phyloP scores from a whole-genome alignment of 805 yeast species.

The Hanseniaspora guilliermondii region DNA sequence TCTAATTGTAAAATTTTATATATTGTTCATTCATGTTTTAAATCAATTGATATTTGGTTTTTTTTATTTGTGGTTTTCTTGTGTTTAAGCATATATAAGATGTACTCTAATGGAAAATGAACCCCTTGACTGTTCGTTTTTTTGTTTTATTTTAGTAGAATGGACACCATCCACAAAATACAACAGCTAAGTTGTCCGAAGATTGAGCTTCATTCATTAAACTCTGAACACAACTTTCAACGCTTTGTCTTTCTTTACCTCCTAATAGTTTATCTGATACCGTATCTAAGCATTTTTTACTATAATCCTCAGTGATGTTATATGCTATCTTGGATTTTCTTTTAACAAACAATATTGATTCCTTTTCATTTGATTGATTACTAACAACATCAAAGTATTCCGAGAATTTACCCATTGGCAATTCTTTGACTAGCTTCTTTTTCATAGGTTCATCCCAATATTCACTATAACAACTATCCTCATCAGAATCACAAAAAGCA shows the following conservation, averaged over 20 bases:
- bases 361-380: neutral
- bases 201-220: constrained; percentile 66
- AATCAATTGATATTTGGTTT: no score
- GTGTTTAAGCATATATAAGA: no score
- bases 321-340: neutral
- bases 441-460: neutral
- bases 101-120: no score
- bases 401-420: neutral
- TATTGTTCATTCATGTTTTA: no score
- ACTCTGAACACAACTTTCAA: constrained; percentile 75
- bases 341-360: neutral
- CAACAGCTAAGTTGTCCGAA: constrained; percentile 51
- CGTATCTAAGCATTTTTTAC: neutral
- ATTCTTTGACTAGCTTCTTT: neutral
- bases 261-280: constrained; percentile 1
- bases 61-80: no score
- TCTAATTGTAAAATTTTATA: no score
- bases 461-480: neutral
- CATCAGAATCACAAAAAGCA: constrained; percentile 14
- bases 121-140: no score
- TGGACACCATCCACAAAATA: constrained; percentile 80
- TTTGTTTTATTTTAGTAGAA: constrained; percentile 39
- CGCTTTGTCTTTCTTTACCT: constrained; percentile 53
- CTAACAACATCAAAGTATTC: neutral
- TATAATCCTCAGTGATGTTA: constrained; percentile 3